Conservation (phyloP, 2,329 filamentous ascomycete species). For the Colletotrichum destructivum region DNA sequence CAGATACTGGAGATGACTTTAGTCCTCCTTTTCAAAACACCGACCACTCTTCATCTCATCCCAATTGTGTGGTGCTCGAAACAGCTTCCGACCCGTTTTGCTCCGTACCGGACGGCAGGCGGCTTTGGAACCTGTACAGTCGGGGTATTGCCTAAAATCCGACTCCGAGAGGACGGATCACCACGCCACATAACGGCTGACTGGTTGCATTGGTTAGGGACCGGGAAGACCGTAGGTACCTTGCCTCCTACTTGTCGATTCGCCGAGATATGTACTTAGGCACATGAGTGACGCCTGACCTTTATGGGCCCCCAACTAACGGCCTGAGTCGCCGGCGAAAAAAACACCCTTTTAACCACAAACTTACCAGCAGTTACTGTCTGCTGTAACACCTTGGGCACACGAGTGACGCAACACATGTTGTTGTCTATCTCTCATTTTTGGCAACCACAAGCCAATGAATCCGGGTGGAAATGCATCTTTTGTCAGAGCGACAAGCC, state of each 20-base stretch:
- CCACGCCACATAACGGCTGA: background rate
- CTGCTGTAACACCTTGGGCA: no score
- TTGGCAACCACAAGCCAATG: background rate
- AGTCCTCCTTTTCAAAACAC: background rate
- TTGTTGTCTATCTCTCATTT: background rate
- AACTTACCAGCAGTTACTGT: no score
- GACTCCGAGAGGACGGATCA: background rate
- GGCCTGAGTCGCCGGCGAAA: no score
- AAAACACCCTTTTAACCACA: no score
- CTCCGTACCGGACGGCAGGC: background rate
- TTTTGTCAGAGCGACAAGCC: background rate
- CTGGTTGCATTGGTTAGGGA: background rate
- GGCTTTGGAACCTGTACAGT: background rate
- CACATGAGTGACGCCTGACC: background rate
- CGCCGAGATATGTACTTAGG: background rate
- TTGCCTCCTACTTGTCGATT: background rate
- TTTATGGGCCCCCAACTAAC: no score
- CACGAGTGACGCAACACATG: background rate
- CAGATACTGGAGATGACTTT: background rate
- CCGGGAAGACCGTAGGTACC: background rate
- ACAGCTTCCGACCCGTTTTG: background rate
- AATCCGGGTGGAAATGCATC: no score
- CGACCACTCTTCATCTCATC: no score
- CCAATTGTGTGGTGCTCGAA: background rate
- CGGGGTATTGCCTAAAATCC: background rate